A percentile compares a stretch with the other conserved stretches of the same genome.
Conservation (phyloP, 345 rosid species). For the Arabidopsis thaliana region DNA sequence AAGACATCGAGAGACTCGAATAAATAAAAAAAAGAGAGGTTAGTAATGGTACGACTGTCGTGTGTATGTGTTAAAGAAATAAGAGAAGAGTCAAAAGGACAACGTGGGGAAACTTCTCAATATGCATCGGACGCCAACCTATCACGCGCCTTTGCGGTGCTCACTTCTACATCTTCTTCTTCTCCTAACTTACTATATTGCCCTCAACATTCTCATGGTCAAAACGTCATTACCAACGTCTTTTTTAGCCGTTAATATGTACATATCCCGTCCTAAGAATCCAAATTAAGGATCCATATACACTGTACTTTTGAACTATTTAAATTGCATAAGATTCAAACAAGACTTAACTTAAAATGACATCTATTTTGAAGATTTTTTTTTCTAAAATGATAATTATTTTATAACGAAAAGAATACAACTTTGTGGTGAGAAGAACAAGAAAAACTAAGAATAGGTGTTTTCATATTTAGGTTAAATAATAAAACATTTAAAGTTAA, state of each 20-base stretch:
- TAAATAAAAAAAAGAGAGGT: conserved; percentile 10
- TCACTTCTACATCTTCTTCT: conserved; percentile 36
- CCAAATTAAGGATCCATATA: conserved; percentile 7
- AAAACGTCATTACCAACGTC: conserved; percentile 31
- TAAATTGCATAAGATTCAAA: too few species aligned
- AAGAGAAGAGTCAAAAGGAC: conserved; percentile 57
- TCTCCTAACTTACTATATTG: neutral
- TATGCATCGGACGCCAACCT: conserved; percentile 59
- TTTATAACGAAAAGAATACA: neutral
- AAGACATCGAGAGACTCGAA: conserved; percentile 19
- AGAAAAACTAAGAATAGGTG: neutral
- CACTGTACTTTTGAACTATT: neutral
- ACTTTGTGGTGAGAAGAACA: neutral
- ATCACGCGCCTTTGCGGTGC: conserved; percentile 75
- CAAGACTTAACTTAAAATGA: too few species aligned
- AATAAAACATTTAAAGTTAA: conserved; percentile 1
- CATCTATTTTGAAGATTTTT: too few species aligned
- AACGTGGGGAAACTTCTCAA: conserved; percentile 54
- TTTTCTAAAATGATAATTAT: too few species aligned
- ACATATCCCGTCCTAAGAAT: neutral
- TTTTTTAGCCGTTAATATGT: neutral
- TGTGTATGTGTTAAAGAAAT: conserved; percentile 22
- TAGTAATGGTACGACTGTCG: conserved; percentile 26
- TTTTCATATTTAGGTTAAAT: neutral
- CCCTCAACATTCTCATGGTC: conserved; percentile 10